Evolutionary conservation across 495 filamentous ascomycete species (phyloP), one percentile per base, ranked within the genome.

Genomic region (Trichoderma erinaceum): DNA sequence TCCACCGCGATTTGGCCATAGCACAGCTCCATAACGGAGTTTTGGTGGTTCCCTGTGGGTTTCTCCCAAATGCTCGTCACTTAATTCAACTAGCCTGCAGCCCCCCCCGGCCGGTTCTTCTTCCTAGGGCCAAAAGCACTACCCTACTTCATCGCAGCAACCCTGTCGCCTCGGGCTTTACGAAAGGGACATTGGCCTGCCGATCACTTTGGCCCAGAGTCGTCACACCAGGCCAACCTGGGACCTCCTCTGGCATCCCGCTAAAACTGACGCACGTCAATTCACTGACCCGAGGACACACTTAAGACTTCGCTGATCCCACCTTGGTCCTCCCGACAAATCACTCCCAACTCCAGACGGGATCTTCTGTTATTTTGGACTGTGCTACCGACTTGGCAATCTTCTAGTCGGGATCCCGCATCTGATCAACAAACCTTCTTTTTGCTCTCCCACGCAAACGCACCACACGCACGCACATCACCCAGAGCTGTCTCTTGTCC

Each of bases 301-400:
- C 87, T 87, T 90, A 91, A 89, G 86, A 84, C 65, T 66, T 83
- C 86, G 88, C 86, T 88, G 88, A 91, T 91, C 88, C 86, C 84
- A 82, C 84, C 83, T 84, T 50, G 38, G 43, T 48, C 56, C 18
- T 50, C 41, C 65, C 65, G 44, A 41, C 65, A 66, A 41, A 46
- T 68, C 68, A 29, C 71, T 68, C 78, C 80, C 75, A 78, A 80
- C 77, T 78, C 76, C 76, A 71, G 46, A 46, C 64, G 71, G 69
- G 76, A 76, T 75, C 72, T 69, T 76, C 76, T 73, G 64, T 61
- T 66, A 69, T 70, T 68, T 67, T 70, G 63, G 41, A 21, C 63
- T 65, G 63, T 65, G 32, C 41, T 65, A 65, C 63, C 32, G 46
- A 58, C 43, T 67, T 67, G 66, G 66, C 44, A 35, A 16, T 56